Evolutionary conservation across 2,329 filamentous ascomycete genomes (phyloP), one percentile per base, ranked within the genome.

Genomic region (Hymenoscyphus scutula): DNA sequence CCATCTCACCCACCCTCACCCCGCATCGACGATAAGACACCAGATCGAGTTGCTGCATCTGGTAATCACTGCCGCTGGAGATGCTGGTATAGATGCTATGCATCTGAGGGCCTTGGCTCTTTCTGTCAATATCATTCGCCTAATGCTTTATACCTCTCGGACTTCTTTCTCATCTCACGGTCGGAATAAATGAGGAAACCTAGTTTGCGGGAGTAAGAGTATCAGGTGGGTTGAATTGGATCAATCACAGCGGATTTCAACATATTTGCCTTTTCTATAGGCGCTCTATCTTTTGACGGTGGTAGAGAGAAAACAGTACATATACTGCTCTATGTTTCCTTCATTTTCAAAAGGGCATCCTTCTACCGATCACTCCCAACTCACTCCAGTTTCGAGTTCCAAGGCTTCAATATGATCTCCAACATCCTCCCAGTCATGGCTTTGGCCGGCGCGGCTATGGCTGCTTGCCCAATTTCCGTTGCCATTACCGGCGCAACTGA

Each of bases 401-500:
- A n/a, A 41, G 19, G 45, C 19, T 56, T 48, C 23, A 67, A 58
- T 19, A 70, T 70, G 68, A 23, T 69, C 61, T 68, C 67, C 23
- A 68, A 66, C 25, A 60, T 70, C 37, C 60, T 70, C 53, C 62
- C 67, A 23, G 37, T 68, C 29, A 51, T 63, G 58, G 68, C 66
- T 53, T 30, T 70, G 30, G 67, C 66, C n/a, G 64, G 66, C 29
- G 63, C 60, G 10, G 67, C 62, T 13, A 60, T 68, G 37, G 68
- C 67, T 64, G 64, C 66, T 57, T 70, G 68, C 58, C 68, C 68
- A 63, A 62, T 70, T 56, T 61, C 68, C 11, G 60, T 70, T 55
- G 64, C 67, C 23, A 69, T 70, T 37, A 54, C 61, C 13, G 51
- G 68, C 13, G 51, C 67, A 13, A 56, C 48, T 1, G 58, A 63